Evolutionary conservation across 495 filamentous ascomycete species (phyloP).

Genomic region (Annulohypoxylon stygium): DNA sequence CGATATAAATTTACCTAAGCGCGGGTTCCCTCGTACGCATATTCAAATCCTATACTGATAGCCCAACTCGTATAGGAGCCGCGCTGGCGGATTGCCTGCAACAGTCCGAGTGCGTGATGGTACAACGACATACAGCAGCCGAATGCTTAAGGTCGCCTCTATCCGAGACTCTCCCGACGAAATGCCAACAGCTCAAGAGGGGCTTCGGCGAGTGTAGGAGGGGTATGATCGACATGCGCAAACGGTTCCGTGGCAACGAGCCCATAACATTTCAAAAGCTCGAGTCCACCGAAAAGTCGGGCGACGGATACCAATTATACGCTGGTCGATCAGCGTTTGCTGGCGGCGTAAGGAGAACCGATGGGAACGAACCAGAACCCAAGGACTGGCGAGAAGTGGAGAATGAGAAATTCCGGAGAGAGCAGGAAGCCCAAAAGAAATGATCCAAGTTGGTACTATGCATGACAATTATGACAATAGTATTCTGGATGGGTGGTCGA

Average conservation of each 20-base stretch:
- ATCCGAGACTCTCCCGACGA: conserved; percentile 79
- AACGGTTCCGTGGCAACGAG: conserved; percentile 96
- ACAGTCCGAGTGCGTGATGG: conserved; percentile 93
- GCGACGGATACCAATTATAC: conserved; percentile 77
- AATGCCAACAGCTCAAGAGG: conserved; percentile 92
- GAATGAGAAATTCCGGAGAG: conserved; percentile 64
- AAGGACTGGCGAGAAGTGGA: conserved; percentile 68
- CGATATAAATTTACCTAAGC: conserved; percentile 16
- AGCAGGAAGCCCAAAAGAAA: conserved; percentile 47
- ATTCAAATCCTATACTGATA: conserved; percentile 30
- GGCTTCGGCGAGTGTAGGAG: conserved; percentile 96
- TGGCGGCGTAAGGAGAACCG: conserved; percentile 62
- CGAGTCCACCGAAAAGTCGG: conserved; percentile 69
- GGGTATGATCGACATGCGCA: conserved; percentile 98
- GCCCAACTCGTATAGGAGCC: conserved; percentile 68
- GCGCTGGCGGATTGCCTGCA: conserved; percentile 95
- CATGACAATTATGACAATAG: background rate
- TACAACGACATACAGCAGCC: conserved; percentile 83
- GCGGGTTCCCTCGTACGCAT: background rate
- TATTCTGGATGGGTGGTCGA: background rate
- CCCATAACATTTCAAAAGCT: conserved; percentile 74
- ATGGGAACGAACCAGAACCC: conserved; percentile 64
- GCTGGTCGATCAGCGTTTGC: conserved; percentile 80
- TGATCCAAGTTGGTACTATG: conserved; percentile 14
- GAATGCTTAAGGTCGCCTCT: conserved; percentile 90